phyloP scores from a whole-genome alignment of 441 rosid species.

The Melianthus villosus region DNA sequence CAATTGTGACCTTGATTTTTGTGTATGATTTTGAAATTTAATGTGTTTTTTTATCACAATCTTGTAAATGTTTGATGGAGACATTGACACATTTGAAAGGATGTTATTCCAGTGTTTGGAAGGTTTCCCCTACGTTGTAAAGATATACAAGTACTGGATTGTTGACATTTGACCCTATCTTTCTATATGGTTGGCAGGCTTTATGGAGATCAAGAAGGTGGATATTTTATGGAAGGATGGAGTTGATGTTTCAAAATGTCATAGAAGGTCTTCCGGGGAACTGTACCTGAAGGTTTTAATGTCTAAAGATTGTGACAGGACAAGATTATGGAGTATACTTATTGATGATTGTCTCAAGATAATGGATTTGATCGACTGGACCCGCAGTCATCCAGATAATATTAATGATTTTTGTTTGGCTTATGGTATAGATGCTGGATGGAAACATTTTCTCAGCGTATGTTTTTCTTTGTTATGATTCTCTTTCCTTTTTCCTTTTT shows the following conservation, averaged over 20 bases:
- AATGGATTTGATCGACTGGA: constrained; percentile 77
- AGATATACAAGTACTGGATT: constrained; percentile 1
- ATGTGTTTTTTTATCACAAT: too few species aligned
- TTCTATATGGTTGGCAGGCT: constrained; percentile 34
- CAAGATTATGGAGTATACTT: constrained; percentile 47
- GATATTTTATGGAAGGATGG: constrained; percentile 64
- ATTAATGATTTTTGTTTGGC: constrained; percentile 54
- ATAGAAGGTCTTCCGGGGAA: constrained; percentile 32
- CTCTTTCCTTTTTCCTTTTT: background rate
- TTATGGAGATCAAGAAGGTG: constrained; percentile 56
- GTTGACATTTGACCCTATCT: background rate
- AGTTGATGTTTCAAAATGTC: constrained; percentile 22
- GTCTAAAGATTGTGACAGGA: constrained; percentile 28
- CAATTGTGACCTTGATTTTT: too few species aligned
- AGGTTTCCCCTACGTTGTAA: too few species aligned
- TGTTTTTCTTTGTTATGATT: constrained; percentile 15
- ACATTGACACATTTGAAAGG: too few species aligned
- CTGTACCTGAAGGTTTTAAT: constrained; percentile 61
- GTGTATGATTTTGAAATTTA: too few species aligned
- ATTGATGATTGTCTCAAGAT: constrained; percentile 49
- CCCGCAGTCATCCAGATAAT: constrained; percentile 81
- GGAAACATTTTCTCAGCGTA: constrained; percentile 59
- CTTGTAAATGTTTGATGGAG: too few species aligned
- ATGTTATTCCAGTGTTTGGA: too few species aligned
- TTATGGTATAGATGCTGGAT: constrained; percentile 68